These are phyloP conservation scores for Gyrodon lividus DNA, from an alignment of 768 basidiomycete species.

Conservation along the genomic window DNA sequence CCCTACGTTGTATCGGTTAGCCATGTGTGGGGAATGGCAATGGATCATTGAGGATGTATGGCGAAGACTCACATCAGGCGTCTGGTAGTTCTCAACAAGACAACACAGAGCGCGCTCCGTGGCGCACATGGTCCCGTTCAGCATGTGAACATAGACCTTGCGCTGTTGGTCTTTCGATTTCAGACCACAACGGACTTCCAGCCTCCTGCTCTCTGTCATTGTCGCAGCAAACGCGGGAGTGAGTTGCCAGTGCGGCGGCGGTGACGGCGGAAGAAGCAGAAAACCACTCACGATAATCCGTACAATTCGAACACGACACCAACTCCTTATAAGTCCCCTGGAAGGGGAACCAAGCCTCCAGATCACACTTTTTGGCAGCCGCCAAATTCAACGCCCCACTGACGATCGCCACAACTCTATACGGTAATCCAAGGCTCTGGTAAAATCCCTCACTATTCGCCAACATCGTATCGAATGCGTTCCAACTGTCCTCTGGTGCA, in stretches of 20 bases:
- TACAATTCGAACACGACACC: constrained; percentile 97
- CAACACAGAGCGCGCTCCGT: constrained; percentile 97
- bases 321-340: constrained; percentile 96
- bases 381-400: constrained; percentile 97
- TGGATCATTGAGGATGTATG: neutral
- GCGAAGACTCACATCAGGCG: constrained; percentile 66
- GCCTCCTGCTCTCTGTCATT: constrained; percentile 76
- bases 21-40: neutral
- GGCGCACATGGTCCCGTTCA: constrained; percentile 96
- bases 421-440: constrained; percentile 89
- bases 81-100: constrained; percentile 98
- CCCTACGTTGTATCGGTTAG: constrained; percentile 53
- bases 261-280: neutral
- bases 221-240: neutral
- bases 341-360: constrained; percentile 99
- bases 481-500: constrained; percentile 92
- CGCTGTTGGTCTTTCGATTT: constrained; percentile 87
- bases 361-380: constrained; percentile 94
- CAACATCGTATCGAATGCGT: constrained; percentile 90
- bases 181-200: constrained; percentile 92
- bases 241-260: neutral
- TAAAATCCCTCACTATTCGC: constrained; percentile 92
- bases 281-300: constrained; percentile 87
- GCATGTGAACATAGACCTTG: constrained; percentile 97
- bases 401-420: constrained; percentile 91